These are phyloP conservation scores for Dispira parvispora DNA, from an alignment of 192 early-diverging fungal genomes.

Conservation along the genomic window DNA sequence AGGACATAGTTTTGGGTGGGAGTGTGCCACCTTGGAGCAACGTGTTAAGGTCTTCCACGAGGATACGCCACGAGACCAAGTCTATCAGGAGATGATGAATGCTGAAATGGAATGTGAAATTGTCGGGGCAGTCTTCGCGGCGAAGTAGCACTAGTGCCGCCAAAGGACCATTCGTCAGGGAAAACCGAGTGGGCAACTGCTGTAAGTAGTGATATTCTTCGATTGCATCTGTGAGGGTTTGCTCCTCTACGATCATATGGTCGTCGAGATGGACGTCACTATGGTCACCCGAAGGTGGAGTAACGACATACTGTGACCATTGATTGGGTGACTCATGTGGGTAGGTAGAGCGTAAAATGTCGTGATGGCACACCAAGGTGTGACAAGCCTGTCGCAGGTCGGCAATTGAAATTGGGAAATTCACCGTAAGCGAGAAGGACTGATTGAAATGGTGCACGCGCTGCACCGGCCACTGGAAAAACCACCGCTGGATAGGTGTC, in stretches of 20 bases:
- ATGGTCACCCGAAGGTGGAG: neutral
- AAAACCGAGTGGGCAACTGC: neutral
- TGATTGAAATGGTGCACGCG: slow-evolving; percentile 8
- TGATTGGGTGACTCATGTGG: neutral
- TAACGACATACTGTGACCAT: slow-evolving; percentile 1
- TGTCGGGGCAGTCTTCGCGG: slow-evolving; percentile 2
- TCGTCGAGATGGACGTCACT: neutral
- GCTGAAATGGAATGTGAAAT: slow-evolving; percentile 11
- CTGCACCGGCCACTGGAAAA: neutral
- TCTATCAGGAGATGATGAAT: slow-evolving; percentile 20
- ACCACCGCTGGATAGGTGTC: slow-evolving; percentile 10
- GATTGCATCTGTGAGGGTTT: neutral
- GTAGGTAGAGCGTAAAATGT: neutral
- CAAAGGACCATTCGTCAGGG: neutral
- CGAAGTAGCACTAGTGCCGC: neutral
- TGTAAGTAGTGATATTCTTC: neutral
- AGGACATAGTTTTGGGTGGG: slow-evolving; percentile 14
- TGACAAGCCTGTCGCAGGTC: neutral
- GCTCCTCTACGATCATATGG: neutral
- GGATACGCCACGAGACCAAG: slow-evolving; percentile 19
- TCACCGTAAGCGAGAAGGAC: neutral
- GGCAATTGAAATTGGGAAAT: neutral
- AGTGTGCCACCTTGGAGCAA: slow-evolving; percentile 8
- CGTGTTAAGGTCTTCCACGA: slow-evolving; percentile 18
- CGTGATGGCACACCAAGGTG: neutral